A percentile compares a stretch with the other conserved stretches of the same genome.
Conservation (phyloP, 805 yeast genomes). For the Kregervanrija pseudodelftensis region DNA sequence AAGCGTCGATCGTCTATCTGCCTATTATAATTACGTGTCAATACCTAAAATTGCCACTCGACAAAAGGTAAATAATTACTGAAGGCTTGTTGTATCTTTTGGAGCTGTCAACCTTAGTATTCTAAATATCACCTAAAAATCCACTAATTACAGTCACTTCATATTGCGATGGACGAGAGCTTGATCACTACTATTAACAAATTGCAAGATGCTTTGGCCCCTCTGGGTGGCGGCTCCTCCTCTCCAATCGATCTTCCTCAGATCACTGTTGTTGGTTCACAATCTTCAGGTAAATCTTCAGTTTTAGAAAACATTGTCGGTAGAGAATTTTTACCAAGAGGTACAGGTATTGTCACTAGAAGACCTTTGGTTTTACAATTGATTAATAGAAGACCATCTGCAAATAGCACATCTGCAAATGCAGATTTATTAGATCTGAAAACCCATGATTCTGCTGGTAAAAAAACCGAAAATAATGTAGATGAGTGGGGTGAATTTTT, state of each 20-base stretch:
- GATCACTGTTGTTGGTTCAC: constrained; percentile 93
- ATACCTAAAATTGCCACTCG: no score
- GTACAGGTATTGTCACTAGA: constrained; percentile 88
- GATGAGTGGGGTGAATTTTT: constrained; percentile 98
- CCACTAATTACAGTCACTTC: no score
- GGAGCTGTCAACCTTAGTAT: no score
- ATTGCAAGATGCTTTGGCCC: constrained; percentile 94
- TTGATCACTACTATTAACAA: constrained; percentile 82
- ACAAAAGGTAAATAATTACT: no score
- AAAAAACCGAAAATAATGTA: constrained; percentile 58
- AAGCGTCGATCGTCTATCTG: no score
- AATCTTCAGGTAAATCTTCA: constrained; percentile 82
- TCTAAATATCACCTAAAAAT: no score
- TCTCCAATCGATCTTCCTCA: constrained; percentile 93
- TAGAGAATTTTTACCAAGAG: constrained; percentile 85
- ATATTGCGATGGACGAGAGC: constrained; percentile 56
- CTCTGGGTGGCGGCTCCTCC: constrained; percentile 81
- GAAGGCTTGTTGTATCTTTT: no score
- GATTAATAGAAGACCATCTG: constrained; percentile 53
- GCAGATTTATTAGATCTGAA: constrained; percentile 38
- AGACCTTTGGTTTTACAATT: constrained; percentile 80
- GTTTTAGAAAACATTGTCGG: constrained; percentile 89
- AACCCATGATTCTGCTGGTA: constrained; percentile 37
- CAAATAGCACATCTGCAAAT: constrained; percentile 13
- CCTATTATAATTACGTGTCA: no score